A percentile compares a stretch with the other conserved stretches of the same genome.
These are phyloP conservation scores for Fusarium aywerte DNA, from an alignment of 2,329 filamentous ascomycete species.

Conservation along the genomic window DNA sequence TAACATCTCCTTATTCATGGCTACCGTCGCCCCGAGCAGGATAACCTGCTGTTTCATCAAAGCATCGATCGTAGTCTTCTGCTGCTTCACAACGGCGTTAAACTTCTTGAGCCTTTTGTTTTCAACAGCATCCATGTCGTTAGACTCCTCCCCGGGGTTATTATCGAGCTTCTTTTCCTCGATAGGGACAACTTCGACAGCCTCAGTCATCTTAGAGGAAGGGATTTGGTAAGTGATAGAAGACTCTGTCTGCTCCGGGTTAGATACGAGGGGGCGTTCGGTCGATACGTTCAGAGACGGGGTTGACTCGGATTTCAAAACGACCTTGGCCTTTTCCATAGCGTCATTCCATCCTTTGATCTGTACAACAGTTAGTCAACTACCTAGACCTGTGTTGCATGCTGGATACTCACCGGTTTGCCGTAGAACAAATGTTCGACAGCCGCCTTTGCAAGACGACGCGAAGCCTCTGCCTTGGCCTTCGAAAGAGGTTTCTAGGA, in stretches of 20 bases:
- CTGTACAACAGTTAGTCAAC: background rate
- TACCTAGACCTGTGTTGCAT: background rate
- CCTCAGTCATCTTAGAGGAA: background rate
- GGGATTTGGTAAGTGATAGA: background rate
- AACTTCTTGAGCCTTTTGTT: background rate
- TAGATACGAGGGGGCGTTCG: background rate
- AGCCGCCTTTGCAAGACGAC: background rate
- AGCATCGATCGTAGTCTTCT: background rate
- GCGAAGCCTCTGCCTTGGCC: background rate
- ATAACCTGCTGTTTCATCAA: background rate
- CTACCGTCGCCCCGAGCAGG: background rate
- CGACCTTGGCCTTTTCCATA: background rate
- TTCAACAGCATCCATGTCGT: background rate
- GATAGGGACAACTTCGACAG: background rate
- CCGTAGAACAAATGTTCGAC: background rate
- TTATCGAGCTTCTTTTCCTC: background rate
- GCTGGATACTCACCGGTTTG: background rate
- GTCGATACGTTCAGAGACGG: too few relatives aligned
- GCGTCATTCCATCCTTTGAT: background rate
- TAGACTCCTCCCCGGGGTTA: background rate
- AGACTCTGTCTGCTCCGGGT: background rate
- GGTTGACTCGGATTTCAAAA: background rate
- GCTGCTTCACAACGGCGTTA: background rate
- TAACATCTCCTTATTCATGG: background rate
- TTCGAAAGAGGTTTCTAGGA: background rate